Percentiles rank a stretch among this genome's conserved stretches.
phyloP scores from a whole-genome alignment of 2,329 filamentous ascomycete genomes.

The Colletotrichum magnum region DNA sequence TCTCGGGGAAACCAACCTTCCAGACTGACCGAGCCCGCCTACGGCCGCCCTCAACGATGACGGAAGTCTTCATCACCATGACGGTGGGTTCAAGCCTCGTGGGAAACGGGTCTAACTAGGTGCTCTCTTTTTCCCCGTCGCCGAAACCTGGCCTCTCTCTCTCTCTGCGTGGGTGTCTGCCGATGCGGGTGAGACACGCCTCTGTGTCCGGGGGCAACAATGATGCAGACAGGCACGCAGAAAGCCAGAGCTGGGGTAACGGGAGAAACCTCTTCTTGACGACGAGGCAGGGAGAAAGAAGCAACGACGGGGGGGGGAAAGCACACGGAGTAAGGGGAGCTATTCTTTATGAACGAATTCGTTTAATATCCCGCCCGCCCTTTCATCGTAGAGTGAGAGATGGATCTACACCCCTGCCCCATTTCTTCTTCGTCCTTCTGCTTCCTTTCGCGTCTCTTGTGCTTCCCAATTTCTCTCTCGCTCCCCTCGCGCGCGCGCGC shows the following conservation, averaged over 20 bases:
- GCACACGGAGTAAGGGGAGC: constrained; percentile 1
- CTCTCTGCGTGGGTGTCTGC: not conserved
- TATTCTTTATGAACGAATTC: constrained; percentile 31
- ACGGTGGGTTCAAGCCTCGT: constrained; percentile 2
- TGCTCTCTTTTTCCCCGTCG: too few relatives aligned
- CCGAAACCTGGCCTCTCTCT: not conserved
- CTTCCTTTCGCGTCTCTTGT: not conserved
- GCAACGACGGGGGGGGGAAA: constrained; percentile 26
- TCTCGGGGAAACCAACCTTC: too few relatives aligned
- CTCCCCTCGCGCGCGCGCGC: not conserved
- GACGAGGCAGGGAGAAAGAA: not conserved
- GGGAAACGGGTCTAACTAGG: too few relatives aligned
- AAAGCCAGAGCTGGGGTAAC: constrained; percentile 38
- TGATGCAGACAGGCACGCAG: constrained; percentile 20
- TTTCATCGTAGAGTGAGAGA: not conserved
- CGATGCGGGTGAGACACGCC: constrained; percentile 27
- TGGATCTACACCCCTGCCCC: not conserved
- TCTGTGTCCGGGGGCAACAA: not conserved
- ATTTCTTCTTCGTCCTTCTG: constrained; percentile 19
- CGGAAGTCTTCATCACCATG: constrained; percentile 10
- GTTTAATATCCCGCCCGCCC: constrained; percentile 11
- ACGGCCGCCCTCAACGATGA: too few relatives aligned
- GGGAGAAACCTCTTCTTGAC: not conserved
- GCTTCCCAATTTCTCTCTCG: not conserved
- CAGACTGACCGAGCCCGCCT: too few relatives aligned